Percentiles rank a stretch among this genome's conserved stretches.
Evolutionary conservation across 352 stramenopile genomes (phyloP).

Genomic region (Pythium pyrilobum): DNA sequence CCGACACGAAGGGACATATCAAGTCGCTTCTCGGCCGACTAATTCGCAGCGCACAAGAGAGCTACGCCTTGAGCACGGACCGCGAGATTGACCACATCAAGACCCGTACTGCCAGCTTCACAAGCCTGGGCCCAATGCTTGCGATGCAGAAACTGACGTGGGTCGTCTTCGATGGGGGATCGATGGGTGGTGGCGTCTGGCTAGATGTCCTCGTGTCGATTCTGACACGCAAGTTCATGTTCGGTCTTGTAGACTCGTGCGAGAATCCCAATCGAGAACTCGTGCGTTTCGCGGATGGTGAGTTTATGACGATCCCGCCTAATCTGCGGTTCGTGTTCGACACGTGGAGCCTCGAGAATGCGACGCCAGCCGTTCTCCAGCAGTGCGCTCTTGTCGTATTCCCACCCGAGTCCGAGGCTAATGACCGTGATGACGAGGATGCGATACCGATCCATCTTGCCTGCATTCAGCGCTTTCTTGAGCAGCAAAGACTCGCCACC

Average conservation of each 20-base stretch:
- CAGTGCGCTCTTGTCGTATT: conserved; percentile 14
- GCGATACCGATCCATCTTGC: conserved; percentile 21
- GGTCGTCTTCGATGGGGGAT: conserved; percentile 20
- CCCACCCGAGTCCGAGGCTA: neutral
- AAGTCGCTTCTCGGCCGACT: conserved; percentile 21
- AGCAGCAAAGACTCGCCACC: conserved; percentile 11
- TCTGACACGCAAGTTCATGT: neutral
- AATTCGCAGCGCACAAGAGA: conserved; percentile 17
- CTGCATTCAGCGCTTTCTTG: conserved; percentile 25
- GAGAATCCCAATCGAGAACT: neutral
- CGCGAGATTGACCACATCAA: conserved; percentile 11
- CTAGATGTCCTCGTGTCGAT: conserved; percentile 13
- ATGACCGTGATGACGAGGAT: conserved; percentile 11
- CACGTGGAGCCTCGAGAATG: conserved; percentile 19
- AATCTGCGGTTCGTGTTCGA: conserved; percentile 68
- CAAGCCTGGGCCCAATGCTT: conserved; percentile 10
- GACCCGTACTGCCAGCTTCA: neutral
- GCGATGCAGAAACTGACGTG: conserved; percentile 15
- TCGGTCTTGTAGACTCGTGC: conserved; percentile 1
- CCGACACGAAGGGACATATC: conserved; percentile 18
- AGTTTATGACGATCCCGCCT: conserved; percentile 53
- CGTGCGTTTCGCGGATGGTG: conserved; percentile 15
- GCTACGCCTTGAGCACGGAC: conserved; percentile 14
- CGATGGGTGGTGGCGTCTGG: conserved; percentile 11
- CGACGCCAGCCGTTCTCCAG: conserved; percentile 16